A percentile compares a stretch with the other conserved stretches of the same genome.
Conservation (phyloP, 768 basidiomycete genomes). For the Termitomyces sp. region DNA sequence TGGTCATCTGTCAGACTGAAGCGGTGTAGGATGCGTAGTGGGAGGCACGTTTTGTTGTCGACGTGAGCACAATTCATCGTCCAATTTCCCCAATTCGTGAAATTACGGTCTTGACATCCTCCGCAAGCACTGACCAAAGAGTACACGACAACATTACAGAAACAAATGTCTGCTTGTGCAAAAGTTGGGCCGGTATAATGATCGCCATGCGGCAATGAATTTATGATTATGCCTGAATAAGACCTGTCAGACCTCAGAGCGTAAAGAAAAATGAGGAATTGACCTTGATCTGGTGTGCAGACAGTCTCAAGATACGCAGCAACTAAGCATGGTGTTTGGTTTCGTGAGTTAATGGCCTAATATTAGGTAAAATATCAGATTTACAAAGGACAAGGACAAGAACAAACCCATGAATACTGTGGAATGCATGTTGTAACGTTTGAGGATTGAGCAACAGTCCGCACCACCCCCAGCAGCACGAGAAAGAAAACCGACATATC, state of each 20-base stretch:
- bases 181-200: constrained; percentile 38
- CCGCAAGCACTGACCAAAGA: constrained; percentile 54
- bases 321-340: constrained; percentile 46
- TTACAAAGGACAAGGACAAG: background rate
- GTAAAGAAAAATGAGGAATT: constrained; percentile 6
- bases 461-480: background rate
- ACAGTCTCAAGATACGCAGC: constrained; percentile 40
- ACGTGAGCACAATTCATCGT: constrained; percentile 26
- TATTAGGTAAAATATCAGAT: background rate
- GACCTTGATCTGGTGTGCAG: constrained; percentile 29
- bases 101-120: constrained; percentile 45
- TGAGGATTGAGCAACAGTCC: constrained; percentile 24
- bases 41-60: constrained; percentile 26
- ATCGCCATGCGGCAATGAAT: constrained; percentile 27
- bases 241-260: background rate
- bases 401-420: constrained; percentile 30
- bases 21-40: background rate
- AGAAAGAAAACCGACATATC: background rate
- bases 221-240: constrained; percentile 30
- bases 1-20: constrained; percentile 13
- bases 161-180: constrained; percentile 33
- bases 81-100: constrained; percentile 32
- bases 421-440: constrained; percentile 30
- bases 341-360: constrained; percentile 33
- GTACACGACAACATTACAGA: constrained; percentile 56